These are phyloP conservation scores for Arthrobotrys sinensis DNA, from an alignment of 2,329 filamentous ascomycete genomes.

Conservation along the genomic window DNA sequence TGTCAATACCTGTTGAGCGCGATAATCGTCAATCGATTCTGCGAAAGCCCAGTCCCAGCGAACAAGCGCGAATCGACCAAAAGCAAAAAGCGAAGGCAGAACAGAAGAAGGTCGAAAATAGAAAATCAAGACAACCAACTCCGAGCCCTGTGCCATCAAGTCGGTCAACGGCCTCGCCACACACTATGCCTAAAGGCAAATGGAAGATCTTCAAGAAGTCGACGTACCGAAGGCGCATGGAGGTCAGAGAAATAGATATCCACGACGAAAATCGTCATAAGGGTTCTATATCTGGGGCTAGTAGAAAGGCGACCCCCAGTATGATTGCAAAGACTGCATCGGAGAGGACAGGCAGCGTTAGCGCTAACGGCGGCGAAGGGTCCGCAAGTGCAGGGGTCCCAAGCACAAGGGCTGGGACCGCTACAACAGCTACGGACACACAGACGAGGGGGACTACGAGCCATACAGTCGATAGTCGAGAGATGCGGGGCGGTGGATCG, in stretches of 20 bases:
- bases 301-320: slow-evolving; percentile 35
- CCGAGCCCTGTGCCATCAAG: slow-evolving; percentile 9
- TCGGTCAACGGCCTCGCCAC: slow-evolving; percentile 26
- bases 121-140: slow-evolving; percentile 40
- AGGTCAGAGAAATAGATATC: slow-evolving; percentile 58
- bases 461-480: slow-evolving; percentile 44
- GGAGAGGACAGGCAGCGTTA: slow-evolving; percentile 17
- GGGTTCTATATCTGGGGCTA: slow-evolving; percentile 1
- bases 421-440: slow-evolving; percentile 32
- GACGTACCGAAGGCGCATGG: slow-evolving; percentile 51
- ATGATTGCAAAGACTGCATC: slow-evolving; percentile 12
- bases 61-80: slow-evolving; percentile 43
- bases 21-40: slow-evolving; percentile 43
- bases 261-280: slow-evolving; percentile 54
- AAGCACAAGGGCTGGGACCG: slow-evolving; percentile 37
- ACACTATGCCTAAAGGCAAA: slow-evolving; percentile 19
- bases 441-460: slow-evolving; percentile 39
- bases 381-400: slow-evolving; percentile 4
- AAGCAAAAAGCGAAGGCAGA: slow-evolving; percentile 34
- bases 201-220: slow-evolving; percentile 60
- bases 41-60: slow-evolving; percentile 41
- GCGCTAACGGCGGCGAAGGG: slow-evolving; percentile 7
- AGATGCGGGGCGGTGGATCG: slow-evolving; percentile 48
- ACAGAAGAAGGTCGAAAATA: slow-evolving; percentile 30
- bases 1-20: slow-evolving; percentile 40